phyloP scores from a whole-genome alignment of 495 filamentous ascomycete species.

The Penicillium riverlandense region DNA sequence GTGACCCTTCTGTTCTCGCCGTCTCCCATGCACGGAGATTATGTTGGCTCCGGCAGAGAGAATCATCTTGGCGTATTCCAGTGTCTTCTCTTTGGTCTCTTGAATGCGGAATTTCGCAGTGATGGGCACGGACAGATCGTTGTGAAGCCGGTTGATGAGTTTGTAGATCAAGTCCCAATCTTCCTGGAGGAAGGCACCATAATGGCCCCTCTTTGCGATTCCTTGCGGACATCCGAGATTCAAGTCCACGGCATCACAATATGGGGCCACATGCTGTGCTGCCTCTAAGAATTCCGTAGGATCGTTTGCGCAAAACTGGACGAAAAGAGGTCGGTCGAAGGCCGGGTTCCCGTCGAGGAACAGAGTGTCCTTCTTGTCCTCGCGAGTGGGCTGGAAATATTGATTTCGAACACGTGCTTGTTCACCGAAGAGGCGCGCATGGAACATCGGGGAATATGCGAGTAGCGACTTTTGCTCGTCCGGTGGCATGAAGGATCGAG shows the following conservation, averaged over 20 bases:
- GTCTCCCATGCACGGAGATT: conserved; percentile 83
- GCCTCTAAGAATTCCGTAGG: conserved; percentile 70
- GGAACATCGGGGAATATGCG: conserved; percentile 91
- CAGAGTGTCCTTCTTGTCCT: conserved; percentile 19
- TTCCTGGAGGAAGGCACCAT: conserved; percentile 93
- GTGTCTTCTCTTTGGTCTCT: conserved; percentile 75
- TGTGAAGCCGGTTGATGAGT: conserved; percentile 72
- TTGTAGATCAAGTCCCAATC: conserved; percentile 74
- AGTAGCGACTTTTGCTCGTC: conserved; percentile 53
- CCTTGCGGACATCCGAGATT: conserved; percentile 98
- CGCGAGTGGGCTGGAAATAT: conserved; percentile 66
- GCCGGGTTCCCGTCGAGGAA: conserved; percentile 81
- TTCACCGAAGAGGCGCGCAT: conserved; percentile 76
- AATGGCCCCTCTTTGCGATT: conserved; percentile 83
- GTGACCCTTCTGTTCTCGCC: conserved; percentile 91
- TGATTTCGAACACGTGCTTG: conserved; percentile 64
- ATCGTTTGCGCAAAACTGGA: conserved; percentile 94
- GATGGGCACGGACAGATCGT: conserved; percentile 65
- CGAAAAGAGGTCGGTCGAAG: conserved; percentile 81
- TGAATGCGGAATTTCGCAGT: conserved; percentile 94
- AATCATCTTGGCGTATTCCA: conserved; percentile 86
- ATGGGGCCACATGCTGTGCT: conserved; percentile 65
- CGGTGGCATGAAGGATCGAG: conserved; percentile 76
- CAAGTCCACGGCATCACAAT: conserved; percentile 92
- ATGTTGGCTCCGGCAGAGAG: conserved; percentile 85